Conservation (phyloP, 805 yeast species). For the Hanseniaspora pseudoguilliermondii region DNA sequence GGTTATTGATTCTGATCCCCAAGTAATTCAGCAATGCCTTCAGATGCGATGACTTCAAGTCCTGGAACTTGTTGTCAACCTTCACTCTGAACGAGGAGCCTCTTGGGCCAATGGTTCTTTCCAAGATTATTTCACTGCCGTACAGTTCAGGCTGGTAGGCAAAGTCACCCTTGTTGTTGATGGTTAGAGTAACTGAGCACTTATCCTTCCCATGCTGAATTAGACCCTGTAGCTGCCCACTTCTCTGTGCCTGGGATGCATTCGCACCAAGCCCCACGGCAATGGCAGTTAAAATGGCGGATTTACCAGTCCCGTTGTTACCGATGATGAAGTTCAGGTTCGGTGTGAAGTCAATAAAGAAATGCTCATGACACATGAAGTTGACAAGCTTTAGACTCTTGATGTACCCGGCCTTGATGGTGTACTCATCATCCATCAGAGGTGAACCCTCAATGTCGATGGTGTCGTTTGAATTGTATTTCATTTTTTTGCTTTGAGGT, state of each 20-base stretch:
- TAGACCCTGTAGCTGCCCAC: slow-evolving; percentile 51
- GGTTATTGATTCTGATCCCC: slow-evolving; percentile 73
- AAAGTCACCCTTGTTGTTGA: slow-evolving; percentile 54
- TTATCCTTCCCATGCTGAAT: slow-evolving; percentile 63
- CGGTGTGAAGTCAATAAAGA: slow-evolving; percentile 63
- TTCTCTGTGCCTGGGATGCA: slow-evolving; percentile 79
- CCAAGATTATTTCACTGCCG: slow-evolving; percentile 60
- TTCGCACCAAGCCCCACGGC: slow-evolving; percentile 80
- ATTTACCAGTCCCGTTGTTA: slow-evolving; percentile 81
- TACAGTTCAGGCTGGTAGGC: slow-evolving; percentile 51
- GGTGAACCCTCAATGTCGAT: slow-evolving; percentile 12
- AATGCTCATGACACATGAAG: slow-evolving; percentile 83
- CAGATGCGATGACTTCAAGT: slow-evolving; percentile 51
- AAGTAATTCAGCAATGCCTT: slow-evolving; percentile 57
- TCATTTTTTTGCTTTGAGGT: neutral
- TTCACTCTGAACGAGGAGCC: slow-evolving; percentile 42
- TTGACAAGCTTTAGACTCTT: slow-evolving; percentile 50
- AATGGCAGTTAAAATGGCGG: slow-evolving; percentile 77
- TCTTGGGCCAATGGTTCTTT: slow-evolving; percentile 47
- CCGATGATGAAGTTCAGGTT: slow-evolving; percentile 80
- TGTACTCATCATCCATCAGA: neutral
- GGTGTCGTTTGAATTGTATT: neutral
- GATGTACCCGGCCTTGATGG: slow-evolving; percentile 46
- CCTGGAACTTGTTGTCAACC: slow-evolving; percentile 36
- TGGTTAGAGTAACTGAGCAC: slow-evolving; percentile 53